phyloP scores from a whole-genome alignment of 176 grass and related monocot genomes.

The Saccharum officinarum region DNA sequence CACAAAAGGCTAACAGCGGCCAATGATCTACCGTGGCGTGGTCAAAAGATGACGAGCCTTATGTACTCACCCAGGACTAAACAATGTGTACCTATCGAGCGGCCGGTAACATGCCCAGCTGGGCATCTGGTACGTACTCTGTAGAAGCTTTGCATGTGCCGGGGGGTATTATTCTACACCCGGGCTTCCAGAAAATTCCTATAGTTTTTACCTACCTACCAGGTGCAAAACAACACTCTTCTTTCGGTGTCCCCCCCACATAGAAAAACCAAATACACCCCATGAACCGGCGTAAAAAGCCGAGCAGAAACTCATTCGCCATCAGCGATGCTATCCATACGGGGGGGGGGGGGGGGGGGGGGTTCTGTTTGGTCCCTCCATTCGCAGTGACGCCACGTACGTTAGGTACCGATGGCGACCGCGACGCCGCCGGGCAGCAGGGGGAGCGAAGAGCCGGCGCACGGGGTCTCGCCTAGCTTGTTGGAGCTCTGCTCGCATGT shows the following conservation, averaged over 20 bases:
- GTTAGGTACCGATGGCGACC: constrained; percentile 25
- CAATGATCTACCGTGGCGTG: neutral
- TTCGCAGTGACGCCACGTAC: constrained; percentile 16
- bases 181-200: constrained; percentile 23
- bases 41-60: neutral
- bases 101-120: constrained; percentile 13
- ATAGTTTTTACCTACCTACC: neutral
- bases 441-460: neutral
- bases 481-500: too few species aligned
- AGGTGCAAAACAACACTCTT: neutral
- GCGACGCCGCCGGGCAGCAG: too few species aligned
- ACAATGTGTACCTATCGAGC: neutral
- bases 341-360: too few species aligned
- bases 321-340: too few species aligned
- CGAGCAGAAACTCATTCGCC: neutral
- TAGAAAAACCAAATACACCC: neutral
- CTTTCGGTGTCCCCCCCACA: neutral
- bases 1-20: neutral
- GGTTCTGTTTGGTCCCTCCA: neutral
- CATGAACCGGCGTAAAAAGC: neutral
- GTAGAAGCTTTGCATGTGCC: constrained; percentile 34
- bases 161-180: neutral
- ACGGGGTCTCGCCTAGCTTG: too few species aligned
- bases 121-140: neutral
- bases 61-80: neutral